Base-by-base conservation (phyloP, 2,329 filamentous ascomycete genomes). In the Pseudogymnoascus verrucosus region DNA sequence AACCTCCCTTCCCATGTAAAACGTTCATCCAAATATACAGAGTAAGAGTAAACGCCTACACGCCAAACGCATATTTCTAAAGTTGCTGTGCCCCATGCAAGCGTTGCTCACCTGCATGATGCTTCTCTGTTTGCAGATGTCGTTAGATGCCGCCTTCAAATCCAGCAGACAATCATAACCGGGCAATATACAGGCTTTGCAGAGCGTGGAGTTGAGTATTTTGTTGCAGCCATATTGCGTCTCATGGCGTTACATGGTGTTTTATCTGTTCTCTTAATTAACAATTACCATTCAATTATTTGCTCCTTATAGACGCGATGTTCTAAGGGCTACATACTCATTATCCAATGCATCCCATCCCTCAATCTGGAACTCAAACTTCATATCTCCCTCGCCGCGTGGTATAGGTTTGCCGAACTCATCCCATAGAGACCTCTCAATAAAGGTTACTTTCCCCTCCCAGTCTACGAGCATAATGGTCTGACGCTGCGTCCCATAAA, bases 401-500 rank as follows among this genome's bases (percentile, higher is more conserved):
- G 78, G 75, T 47, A 88, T 77, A 1, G 76, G 71, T 61, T 84
- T 81, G 7, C 85, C 85, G 59, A 84, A 78, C 0, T 76, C 75
- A 69, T 88, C 84, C 78, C 80, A 88, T 44, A 88, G 74, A 4
- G 84, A 81, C 37, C 85, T 77, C 74, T 88, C 85, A 31, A 78
- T 78, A 68, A 83, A 85, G 0, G 79, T 82, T 16, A 86, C 82
- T 37, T 84, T 84, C 2, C 85, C 85, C 2, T 86, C 78, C 82
- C 82, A 85, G 68, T 86, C 84, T 5, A 88, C 81, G 51, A 87
- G 74, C 12, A 88, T 73, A 12, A 87, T 75, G 0, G 85, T 88
- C 75, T 88, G 85, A 39, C 85, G 76, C 74, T 88, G 85, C 4
- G 85, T 88, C 3, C 85, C 85, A 68, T 88, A 88, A 67, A 85